phyloP scores from a whole-genome alignment of 2,329 filamentous ascomycete genomes.

The Fusarium robinianum region DNA sequence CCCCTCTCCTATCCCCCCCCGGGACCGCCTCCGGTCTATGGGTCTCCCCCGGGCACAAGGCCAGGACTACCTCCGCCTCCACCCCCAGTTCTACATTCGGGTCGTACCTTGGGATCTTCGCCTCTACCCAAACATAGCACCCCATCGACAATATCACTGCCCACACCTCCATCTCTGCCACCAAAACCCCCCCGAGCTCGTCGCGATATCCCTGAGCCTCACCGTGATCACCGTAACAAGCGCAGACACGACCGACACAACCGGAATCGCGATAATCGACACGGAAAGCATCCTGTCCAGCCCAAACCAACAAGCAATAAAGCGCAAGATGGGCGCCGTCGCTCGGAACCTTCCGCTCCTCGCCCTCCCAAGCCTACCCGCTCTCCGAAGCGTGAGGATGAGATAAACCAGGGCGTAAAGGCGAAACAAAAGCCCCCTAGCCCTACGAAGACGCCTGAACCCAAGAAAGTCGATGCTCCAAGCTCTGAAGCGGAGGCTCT shows the following conservation, averaged over 20 bases:
- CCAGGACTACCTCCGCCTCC: conserved; percentile 21
- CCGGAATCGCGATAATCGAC: conserved; percentile 38
- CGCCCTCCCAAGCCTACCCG: conserved; percentile 25
- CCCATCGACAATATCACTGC: conserved; percentile 15
- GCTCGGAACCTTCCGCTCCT: conserved; percentile 10
- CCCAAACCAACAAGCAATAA: conserved; percentile 30
- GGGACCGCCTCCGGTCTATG: conserved; percentile 25
- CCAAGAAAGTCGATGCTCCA: conserved; percentile 13
- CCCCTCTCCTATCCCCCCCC: conserved; percentile 15
- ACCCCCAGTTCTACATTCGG: conserved; percentile 18
- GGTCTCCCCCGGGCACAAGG: conserved; percentile 20
- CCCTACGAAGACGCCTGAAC: conserved; percentile 10
- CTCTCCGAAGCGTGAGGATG: conserved; percentile 33
- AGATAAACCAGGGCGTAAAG: conserved; percentile 35
- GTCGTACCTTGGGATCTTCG: conserved; percentile 21
- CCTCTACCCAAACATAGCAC: conserved; percentile 22
- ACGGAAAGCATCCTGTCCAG: conserved; percentile 31
- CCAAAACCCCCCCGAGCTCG: conserved; percentile 38
- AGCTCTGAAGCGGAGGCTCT: conserved; percentile 8
- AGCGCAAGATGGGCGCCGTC: conserved; percentile 23
- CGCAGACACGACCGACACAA: conserved; percentile 41
- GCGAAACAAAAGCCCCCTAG: conserved; percentile 12
- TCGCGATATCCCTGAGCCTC: conserved; percentile 35
- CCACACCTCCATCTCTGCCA: conserved; percentile 37
- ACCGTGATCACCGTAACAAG: conserved; percentile 39